Conservation (phyloP, 2,329 filamentous ascomycete genomes). For the Botryotinia narcissicola region DNA sequence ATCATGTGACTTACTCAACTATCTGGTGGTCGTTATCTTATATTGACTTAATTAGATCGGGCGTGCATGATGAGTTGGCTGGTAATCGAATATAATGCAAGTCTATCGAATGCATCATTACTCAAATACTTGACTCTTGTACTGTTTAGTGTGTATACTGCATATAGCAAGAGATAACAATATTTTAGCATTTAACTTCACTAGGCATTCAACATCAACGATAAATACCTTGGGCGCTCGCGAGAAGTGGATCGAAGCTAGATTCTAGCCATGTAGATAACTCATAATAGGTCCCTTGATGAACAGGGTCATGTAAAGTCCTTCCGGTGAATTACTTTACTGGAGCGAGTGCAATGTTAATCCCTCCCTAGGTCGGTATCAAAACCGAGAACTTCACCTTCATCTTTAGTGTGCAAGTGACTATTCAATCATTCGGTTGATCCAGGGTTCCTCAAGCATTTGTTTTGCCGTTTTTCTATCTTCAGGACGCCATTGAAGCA, state of each 20-base stretch:
- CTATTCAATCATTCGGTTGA: slow-evolving; percentile 21
- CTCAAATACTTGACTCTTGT: no score
- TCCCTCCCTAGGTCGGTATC: not conserved
- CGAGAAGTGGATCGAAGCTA: not conserved
- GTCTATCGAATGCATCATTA: no score
- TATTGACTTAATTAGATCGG: no score
- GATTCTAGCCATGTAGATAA: not conserved
- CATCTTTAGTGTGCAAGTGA: not conserved
- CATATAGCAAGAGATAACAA: no score
- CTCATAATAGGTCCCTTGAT: not conserved
- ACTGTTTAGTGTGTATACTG: no score
- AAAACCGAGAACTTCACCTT: not conserved
- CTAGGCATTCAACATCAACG: no score
- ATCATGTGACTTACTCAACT: no score
- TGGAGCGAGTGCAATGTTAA: not conserved
- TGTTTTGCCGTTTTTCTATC: slow-evolving; percentile 38
- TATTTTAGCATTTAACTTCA: no score
- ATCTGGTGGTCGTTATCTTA: no score
- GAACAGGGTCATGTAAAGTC: not conserved
- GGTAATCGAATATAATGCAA: no score
- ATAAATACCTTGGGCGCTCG: no score
- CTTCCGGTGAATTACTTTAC: not conserved
- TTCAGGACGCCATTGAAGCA: slow-evolving; percentile 40
- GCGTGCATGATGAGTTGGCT: no score
- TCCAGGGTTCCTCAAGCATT: slow-evolving; percentile 38